These are phyloP conservation scores for Mucor racemosus DNA, from an alignment of 371 early-diverging fungal genomes.

Conservation along the genomic window DNA sequence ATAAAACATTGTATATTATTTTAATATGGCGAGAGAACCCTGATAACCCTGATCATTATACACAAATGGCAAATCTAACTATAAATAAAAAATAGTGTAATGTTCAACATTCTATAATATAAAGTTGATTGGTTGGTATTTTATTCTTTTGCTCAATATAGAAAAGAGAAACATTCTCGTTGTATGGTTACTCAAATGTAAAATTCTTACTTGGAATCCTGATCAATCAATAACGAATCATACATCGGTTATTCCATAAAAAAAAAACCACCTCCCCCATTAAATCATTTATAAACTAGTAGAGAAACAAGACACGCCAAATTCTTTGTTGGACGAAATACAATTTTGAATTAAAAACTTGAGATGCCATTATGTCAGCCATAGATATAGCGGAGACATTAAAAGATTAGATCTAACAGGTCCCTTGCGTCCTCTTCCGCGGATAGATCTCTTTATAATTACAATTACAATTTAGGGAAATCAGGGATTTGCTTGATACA, in stretches of 20 bases:
- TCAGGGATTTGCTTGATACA: too few species aligned
- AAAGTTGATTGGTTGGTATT: neutral
- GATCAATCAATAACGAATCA: neutral
- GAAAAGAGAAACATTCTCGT: slow-evolving; percentile 1
- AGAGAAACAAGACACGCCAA: neutral
- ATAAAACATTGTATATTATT: too few species aligned
- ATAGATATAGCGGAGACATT: neutral
- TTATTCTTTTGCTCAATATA: neutral
- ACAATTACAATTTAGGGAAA: too few species aligned
- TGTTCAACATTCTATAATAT: neutral
- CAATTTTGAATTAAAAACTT: too few species aligned
- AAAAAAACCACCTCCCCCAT: too few species aligned
- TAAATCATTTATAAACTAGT: neutral
- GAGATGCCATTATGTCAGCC: neutral
- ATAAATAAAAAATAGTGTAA: neutral
- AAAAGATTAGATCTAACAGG: too few species aligned
- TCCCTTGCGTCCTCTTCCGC: too few species aligned
- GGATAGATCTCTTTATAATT: too few species aligned
- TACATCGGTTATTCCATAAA: neutral
- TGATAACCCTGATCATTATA: slow-evolving; percentile 4
- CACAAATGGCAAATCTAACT: slow-evolving; percentile 1
- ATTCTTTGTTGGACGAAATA: neutral
- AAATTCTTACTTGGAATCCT: neutral
- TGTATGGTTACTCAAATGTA: neutral
- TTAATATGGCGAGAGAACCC: neutral